A percentile compares a stretch with the other conserved stretches of the same genome.
phyloP scores from a whole-genome alignment of 2,329 filamentous ascomycete genomes.

The Periconia macrospinosa region DNA sequence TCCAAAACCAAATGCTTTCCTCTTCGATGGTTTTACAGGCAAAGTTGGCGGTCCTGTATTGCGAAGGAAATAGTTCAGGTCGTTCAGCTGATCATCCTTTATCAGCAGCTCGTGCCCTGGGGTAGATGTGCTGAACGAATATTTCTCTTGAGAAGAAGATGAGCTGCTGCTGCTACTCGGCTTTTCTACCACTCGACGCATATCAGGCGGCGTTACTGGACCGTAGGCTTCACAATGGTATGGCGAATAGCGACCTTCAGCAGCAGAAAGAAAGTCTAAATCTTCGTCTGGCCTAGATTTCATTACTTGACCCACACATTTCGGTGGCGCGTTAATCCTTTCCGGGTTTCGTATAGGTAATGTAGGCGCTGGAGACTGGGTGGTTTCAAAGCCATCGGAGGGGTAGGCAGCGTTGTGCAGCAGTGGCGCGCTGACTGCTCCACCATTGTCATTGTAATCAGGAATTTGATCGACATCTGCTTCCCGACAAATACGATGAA shows the following conservation, averaged over 20 bases:
- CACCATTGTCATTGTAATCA: neutral
- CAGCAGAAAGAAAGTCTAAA: conserved; percentile 26
- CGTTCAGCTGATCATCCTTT: conserved; percentile 29
- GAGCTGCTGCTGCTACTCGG: neutral
- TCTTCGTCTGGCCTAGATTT: neutral
- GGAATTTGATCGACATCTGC: neutral
- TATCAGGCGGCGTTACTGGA: conserved; percentile 10
- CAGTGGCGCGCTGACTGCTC: neutral
- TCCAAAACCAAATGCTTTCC: conserved; percentile 23
- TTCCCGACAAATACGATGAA: neutral
- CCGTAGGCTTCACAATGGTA: conserved; percentile 13
- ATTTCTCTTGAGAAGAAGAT: neutral
- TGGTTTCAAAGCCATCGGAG: neutral
- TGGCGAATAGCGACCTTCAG: conserved; percentile 26
- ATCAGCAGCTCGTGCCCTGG: conserved; percentile 34
- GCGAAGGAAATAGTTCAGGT: conserved; percentile 33
- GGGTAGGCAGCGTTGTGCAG: neutral
- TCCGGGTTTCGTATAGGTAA: conserved; percentile 29
- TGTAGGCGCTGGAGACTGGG: conserved; percentile 11
- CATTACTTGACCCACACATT: neutral
- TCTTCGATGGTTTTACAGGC: conserved; percentile 9
- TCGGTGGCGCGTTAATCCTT: conserved; percentile 17
- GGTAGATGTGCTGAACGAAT: neutral
- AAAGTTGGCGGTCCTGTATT: conserved; percentile 30
- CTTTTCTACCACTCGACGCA: conserved; percentile 1